Evolutionary conservation across 2,329 filamentous ascomycete species (phyloP), one percentile per base, ranked within the genome.

Genomic region (Ophiocordyceps camponoti-floridani): DNA sequence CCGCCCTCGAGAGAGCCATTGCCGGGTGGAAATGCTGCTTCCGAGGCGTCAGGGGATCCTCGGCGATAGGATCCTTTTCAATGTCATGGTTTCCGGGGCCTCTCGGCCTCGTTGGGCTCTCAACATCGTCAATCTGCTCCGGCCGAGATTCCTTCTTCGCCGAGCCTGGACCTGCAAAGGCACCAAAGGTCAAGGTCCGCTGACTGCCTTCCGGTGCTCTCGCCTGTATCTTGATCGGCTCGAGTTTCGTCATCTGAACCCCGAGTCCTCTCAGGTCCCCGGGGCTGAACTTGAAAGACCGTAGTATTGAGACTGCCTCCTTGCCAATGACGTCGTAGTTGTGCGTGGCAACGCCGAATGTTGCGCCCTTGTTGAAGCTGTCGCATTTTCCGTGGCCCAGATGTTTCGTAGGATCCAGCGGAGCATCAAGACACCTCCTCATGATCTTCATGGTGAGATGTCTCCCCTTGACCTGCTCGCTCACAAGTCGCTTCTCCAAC

Each of bases 301-400:
- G 79, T 45, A 98, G 63, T 44, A 95, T 82, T 0, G 81, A 79
- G n/a, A 94, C 68, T 0, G 87, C 84, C 60, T 96, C 88, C 56
- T 82, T 87, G 0, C 78, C 78, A 37, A 96, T 72, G 1, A 75
- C 60, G 27, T 82, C 75, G 27, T 75, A 72, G 44, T 77, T 73
- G 56, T 93, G 82, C 0, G 89, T 96, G 4, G 88, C 79, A 14
- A 95, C 77, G 1, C 89, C 88, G 48, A 98, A 80, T 2, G 78
- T 59, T 9, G 82, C 62, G 53, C 86, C 94, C 60, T 93, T 96
- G 66, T 86, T 96, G 66, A 88, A 93, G 0, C 79, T 84, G 56
- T 98, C 91, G 56, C 91, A 98, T 61, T 87, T 89, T 1, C 91
- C 91, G 61, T 96, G 91, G 0, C 91, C 91, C 1, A 98, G 70